phyloP scores from a whole-genome alignment of 1,284 basidiomycete species.

The Puccinia sorghi region DNA sequence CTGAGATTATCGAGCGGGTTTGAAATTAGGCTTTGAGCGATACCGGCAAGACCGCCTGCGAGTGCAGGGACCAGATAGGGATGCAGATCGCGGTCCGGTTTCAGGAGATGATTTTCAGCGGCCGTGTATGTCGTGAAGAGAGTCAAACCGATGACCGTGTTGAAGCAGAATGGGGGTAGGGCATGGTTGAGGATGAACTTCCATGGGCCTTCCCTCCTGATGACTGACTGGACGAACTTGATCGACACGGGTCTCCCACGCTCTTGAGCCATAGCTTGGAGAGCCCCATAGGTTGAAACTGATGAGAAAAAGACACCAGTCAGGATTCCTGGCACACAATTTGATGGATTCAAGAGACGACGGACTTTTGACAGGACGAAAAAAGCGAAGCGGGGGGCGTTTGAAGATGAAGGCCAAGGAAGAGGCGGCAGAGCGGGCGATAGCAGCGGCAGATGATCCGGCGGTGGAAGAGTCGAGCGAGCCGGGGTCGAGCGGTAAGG shows the following conservation, averaged over 20 bases:
- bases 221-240: conserved; percentile 19
- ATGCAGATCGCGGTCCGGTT: background rate
- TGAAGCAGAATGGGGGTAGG: conserved; percentile 38
- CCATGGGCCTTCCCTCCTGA: conserved; percentile 19
- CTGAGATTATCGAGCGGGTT: conserved; percentile 39
- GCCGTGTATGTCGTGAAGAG: conserved; percentile 29
- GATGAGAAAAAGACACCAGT: background rate
- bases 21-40: conserved; percentile 34
- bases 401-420: conserved; percentile 43
- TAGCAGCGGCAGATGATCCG: conserved; percentile 9
- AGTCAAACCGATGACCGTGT: conserved; percentile 37
- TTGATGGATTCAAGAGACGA: background rate
- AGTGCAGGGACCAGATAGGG: conserved; percentile 28
- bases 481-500: conserved; percentile 35
- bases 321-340: background rate
- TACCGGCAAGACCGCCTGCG: conserved; percentile 13
- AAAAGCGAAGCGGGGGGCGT: conserved; percentile 39
- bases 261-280: conserved; percentile 27
- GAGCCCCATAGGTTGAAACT: conserved; percentile 36
- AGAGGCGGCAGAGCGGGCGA: conserved; percentile 30
- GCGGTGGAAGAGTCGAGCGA: conserved; percentile 9
- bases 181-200: conserved; percentile 37
- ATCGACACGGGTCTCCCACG: conserved; percentile 8
- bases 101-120: conserved; percentile 25
- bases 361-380: conserved; percentile 45